Percentiles rank a stretch among this genome's conserved stretches.
Evolutionary conservation across 805 yeast species (phyloP).

Genomic region (Wickerhamiella cacticola): DNA sequence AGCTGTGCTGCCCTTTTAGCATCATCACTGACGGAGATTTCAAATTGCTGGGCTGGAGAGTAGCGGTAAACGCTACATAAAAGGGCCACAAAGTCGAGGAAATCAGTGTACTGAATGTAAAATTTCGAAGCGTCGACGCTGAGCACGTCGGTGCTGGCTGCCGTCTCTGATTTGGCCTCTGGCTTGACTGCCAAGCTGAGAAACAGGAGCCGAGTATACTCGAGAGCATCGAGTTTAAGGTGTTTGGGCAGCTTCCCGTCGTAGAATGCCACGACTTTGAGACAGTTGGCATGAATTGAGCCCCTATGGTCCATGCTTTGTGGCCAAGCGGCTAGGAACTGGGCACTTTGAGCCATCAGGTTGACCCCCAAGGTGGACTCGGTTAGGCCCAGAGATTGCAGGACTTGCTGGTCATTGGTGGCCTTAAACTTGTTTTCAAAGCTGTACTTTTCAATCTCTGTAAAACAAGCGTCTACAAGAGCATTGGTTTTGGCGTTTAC

Average conservation of each 20-base stretch:
- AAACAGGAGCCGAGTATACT: constrained; percentile 15
- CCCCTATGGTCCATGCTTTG: background rate
- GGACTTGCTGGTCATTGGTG: constrained; percentile 2
- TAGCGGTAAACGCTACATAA: constrained; percentile 18
- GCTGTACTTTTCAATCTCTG: constrained; percentile 5
- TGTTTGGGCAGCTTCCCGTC: constrained; percentile 15
- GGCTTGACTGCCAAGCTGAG: constrained; percentile 13
- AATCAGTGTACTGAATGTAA: constrained; percentile 18
- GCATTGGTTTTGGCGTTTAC: background rate
- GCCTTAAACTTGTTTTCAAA: background rate
- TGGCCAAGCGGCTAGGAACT: constrained; percentile 13
- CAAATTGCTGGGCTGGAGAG: constrained; percentile 14
- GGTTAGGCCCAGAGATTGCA: background rate
- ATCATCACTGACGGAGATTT: background rate
- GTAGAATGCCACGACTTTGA: constrained; percentile 16
- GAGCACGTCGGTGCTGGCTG: background rate
- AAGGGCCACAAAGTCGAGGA: constrained; percentile 14
- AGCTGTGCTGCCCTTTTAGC: constrained; percentile 6
- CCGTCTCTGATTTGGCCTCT: too few relatives aligned
- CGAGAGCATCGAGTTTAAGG: constrained; percentile 6
- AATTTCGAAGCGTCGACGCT: constrained; percentile 5
- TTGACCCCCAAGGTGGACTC: constrained; percentile 11
- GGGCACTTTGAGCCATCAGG: constrained; percentile 18
- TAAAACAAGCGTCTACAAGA: background rate
- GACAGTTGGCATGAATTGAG: background rate